Evolutionary conservation across 441 rosid species (phyloP).

Genomic region (Aquilaria agallochum): DNA sequence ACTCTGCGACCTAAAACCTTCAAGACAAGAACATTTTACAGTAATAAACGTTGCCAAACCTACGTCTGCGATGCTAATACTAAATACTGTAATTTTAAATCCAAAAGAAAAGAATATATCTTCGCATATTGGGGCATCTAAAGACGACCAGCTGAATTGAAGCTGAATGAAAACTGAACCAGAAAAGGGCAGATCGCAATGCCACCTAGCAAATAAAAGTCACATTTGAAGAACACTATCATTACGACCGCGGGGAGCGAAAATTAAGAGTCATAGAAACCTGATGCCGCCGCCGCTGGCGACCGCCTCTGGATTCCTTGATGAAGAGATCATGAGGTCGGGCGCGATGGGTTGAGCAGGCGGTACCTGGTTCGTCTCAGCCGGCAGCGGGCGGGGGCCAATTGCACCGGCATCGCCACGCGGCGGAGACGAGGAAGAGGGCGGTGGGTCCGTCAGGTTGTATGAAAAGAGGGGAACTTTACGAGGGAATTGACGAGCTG

Average conservation of each 20-base stretch:
- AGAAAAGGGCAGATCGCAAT: no score
- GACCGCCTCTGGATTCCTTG: constrained; percentile 41
- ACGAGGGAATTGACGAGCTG: no score
- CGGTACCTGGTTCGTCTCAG: constrained; percentile 3
- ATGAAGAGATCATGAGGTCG: constrained; percentile 32
- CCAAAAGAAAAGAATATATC: no score
- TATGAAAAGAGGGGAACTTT: neutral
- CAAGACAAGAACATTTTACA: neutral
- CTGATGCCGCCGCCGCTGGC: constrained; percentile 75
- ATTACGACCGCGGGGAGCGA: no score
- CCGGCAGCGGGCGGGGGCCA: constrained; percentile 10
- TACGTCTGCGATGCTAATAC: no score
- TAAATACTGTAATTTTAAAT: no score
- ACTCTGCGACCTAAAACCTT: no score
- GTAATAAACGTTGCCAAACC: neutral
- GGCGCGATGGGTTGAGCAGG: constrained; percentile 8
- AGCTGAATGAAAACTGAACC: no score
- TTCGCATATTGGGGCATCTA: no score
- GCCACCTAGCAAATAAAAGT: no score
- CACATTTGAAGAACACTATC: no score
- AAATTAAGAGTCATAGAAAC: constrained; percentile 12
- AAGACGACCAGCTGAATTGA: no score
- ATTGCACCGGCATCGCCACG: constrained; percentile 38
- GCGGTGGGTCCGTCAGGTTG: constrained; percentile 30
- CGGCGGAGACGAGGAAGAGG: constrained; percentile 26